Evolutionary conservation across 805 yeast species (phyloP), one percentile per base, ranked within the genome.

Genomic region (Candida boleticola): DNA sequence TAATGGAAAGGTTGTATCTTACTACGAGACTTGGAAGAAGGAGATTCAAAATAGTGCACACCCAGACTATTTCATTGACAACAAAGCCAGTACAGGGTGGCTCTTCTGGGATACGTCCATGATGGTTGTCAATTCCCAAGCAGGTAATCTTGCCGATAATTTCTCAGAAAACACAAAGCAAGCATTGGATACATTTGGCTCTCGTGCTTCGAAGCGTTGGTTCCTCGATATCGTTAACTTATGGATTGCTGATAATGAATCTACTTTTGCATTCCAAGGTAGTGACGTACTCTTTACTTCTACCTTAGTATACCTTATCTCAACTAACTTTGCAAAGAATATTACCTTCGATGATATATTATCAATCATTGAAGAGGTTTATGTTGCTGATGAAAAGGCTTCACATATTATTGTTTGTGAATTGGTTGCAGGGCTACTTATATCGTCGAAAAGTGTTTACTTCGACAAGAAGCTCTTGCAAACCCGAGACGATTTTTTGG

Each of bases 371-470:
- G 63, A 64, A 4, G 70, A 66, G 4, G 56, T 74, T 5, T 87
- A 83, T 53, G 76, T 77, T 11, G 69, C 73, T 22, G 82, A 80
- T 43, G 96, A 89, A 44, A 85, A 83, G 51, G 78, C 88, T 13
- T 68, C 85, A 2, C 95, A 90, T 56, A 80, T 93, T 22, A 81
- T 84, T 9, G 70, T 76, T 1, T 79, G 88, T 42, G 97, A 90
- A 58, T 58, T 87, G 1, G 63, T 82, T 22, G 73, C 82, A 14
- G 95, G 90, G 2, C 50, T 89, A 5, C 55, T 86, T 16, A 54
- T 78, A 5, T 73, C 80, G 2, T 66, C 80, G 5, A 71, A 66
- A 40, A 62, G 56, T 41, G 68, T 79, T n/a, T 56, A 63, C 2
- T 50, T 58, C 0, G 64, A 63, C 3, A 22, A 35, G n/a, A 17